Evolutionary conservation across 129 eudicot species (phyloP).

Genomic region (Daucus carota): DNA sequence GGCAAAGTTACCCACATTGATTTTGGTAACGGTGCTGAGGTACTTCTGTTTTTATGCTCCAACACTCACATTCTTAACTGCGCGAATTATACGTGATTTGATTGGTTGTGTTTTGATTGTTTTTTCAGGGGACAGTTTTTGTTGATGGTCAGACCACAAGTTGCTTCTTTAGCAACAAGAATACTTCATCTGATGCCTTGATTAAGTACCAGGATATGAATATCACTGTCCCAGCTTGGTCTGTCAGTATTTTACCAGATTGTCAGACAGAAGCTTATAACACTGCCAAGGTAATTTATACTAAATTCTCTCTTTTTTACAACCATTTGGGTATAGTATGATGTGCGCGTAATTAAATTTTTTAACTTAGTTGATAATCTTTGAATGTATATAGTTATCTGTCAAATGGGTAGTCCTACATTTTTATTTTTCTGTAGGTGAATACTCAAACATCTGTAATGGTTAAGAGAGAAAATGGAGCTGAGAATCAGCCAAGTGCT

Average conservation of each 20-base stretch:
- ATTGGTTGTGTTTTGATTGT: no score
- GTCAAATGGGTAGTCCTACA: background rate
- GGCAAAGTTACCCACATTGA: conserved; percentile 31
- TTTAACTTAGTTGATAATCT: background rate
- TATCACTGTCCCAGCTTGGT: conserved; percentile 56
- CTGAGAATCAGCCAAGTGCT: conserved; percentile 22
- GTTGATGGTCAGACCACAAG: conserved; percentile 13
- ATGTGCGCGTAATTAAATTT: no score
- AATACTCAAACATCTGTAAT: conserved; percentile 54
- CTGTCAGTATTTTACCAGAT: conserved; percentile 57
- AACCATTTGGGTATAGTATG: background rate
- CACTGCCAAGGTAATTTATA: conserved; percentile 78
- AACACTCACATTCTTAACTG: no score
- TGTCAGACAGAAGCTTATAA: conserved; percentile 56
- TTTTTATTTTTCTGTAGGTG: conserved; percentile 14
- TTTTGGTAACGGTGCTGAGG: conserved; percentile 34
- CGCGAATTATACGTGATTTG: no score
- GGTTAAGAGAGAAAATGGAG: conserved; percentile 31
- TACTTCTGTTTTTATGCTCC: conserved; percentile 16
- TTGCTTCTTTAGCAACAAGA: conserved; percentile 54
- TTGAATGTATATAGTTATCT: background rate
- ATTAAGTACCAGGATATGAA: conserved; percentile 22
- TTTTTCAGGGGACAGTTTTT: conserved; percentile 31
- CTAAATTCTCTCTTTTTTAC: background rate
- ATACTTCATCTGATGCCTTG: conserved; percentile 36